Evolutionary conservation across 306 rosid genomes (phyloP), one percentile per base, ranked within the genome.

Genomic region (Psophocarpus tetragonolobus): DNA sequence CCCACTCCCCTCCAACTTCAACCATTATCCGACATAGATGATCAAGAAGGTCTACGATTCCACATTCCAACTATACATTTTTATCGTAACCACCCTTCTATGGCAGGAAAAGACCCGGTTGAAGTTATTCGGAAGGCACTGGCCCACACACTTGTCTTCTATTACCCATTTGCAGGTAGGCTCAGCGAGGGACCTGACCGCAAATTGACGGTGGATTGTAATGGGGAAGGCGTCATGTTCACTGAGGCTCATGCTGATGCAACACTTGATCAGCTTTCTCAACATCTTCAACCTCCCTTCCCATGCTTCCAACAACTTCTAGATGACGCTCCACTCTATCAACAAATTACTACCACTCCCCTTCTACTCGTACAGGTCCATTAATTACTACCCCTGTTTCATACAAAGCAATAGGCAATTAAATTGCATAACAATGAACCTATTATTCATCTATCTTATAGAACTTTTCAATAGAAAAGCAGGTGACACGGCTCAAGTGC

Each of bases 221-320:
- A 47, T 4, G 91, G 65, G 3, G 87, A 87, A 17, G 91, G 91
- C 3, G 53, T 87, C 5, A 0, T 83, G 12, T 87, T 83, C 70
- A 15, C 83, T 29, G 87, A 80, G 63, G 91, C 88, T 2, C 82
- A 82, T 7, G 88, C 87, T 0, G 87, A 87, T 5, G 82, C 83
- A 2, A 57, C 78, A 2, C 77, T 87, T 20, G 9, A 63, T 14
- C 76, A 85, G 14, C 69, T 85, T 21, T 81, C 83, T 10, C 77
- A 74, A 14, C 41, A 74, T 58, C 83, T 80, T 60, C 80, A 77
- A 30, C 85, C 84, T 18, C 87, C 87, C 0, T 83, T 82, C 56
- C 82, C 88, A 36, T 80, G 84, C 83, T 71, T 76, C 44, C 38
- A 76, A 8, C 76, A 80, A 33, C 81, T 85, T n/a, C 82, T 87